A percentile compares a stretch with the other conserved stretches of the same genome.
Conservation (phyloP, 352 stramenopile species). For the Phytophthora megakarya region DNA sequence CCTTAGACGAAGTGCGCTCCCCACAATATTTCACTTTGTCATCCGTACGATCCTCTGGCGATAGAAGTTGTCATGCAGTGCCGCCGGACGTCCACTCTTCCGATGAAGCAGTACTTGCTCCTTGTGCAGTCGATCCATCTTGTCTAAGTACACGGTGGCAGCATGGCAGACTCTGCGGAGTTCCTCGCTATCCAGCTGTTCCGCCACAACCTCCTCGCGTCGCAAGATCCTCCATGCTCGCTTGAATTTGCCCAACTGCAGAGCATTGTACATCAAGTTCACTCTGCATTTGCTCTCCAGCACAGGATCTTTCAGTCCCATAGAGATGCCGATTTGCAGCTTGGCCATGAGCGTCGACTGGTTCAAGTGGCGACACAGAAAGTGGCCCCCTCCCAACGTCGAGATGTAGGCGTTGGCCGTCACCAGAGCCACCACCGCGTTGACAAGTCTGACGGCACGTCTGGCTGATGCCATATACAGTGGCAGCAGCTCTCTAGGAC, state of each 20-base stretch:
- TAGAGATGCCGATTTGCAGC: conserved; percentile 79
- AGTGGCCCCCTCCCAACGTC: conserved; percentile 80
- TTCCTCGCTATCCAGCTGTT: conserved; percentile 56
- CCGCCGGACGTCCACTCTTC: conserved; percentile 29
- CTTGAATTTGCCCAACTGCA: conserved; percentile 69
- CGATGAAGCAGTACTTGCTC: conserved; percentile 45
- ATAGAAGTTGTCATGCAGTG: conserved; percentile 80
- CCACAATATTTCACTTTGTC: conserved; percentile 44
- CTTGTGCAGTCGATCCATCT: conserved; percentile 66
- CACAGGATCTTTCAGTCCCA: conserved; percentile 71
- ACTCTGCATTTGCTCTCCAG: conserved; percentile 85
- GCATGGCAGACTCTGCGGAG: conserved; percentile 66
- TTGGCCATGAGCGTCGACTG: conserved; percentile 76
- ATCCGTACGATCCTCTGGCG: conserved; percentile 73
- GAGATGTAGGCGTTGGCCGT: conserved; percentile 87
- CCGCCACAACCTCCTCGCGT: conserved; percentile 49
- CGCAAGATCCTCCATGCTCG: conserved; percentile 58
- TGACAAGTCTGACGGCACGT: conserved; percentile 66
- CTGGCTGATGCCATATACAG: conserved; percentile 69
- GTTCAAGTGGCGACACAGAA: conserved; percentile 74
- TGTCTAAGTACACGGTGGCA: conserved; percentile 67
- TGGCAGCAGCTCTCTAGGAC: conserved; percentile 48
- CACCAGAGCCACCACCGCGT: conserved; percentile 73
- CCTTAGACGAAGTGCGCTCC: background rate
- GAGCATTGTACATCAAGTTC: conserved; percentile 81